Base-by-base conservation (phyloP, 495 filamentous ascomycete genomes). In the Tuber aestivum region DNA sequence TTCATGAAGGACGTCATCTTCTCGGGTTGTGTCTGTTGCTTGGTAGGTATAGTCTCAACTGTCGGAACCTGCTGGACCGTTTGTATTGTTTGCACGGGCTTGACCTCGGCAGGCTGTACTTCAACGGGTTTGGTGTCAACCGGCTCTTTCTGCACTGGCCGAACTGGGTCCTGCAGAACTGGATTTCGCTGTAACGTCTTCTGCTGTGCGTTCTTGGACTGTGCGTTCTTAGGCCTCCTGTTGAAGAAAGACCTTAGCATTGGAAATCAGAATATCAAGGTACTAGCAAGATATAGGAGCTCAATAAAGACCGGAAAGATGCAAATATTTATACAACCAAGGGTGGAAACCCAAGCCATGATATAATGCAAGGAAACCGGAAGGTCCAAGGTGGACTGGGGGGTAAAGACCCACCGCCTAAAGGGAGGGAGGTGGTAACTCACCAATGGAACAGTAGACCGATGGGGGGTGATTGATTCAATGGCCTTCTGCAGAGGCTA, bases 241-340 rank as follows among this genome's bases (percentile, higher is more conserved):
- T 77, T 77, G 23, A 69, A 79, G 45, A 79, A 79, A 76, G 70
- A 65, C 20, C 70, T 75, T 41, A 79, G 38, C 78, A 79, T 79
- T 79, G 78, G 78, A 79, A 79, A 79, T 27, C 73, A 70, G 45
- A 65, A 65, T 65, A 12, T 65, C 56, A 20, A 20, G 56, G 16
- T 65, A 35, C 20, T 35, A 35, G 27, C 27, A 35, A 65, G 56
- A 65, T 65, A 65, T 35, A 65, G 27, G 14, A 65, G 56, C 56
- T 18, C 27, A 35, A 65, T 35, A 27, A 32, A 20, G 12, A 14
- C 16, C 12, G 56, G 56, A 35, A 35, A 65, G 3, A 65, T 65
- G 56, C 14, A 35, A 65, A 65, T 65, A 65, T 65, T 65, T 65
- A 65, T 65, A 65, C 27, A 7, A 32, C 56, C 18, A 14, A 32